Percentiles rank a stretch among this genome's conserved stretches.
Conservation (phyloP, 768 basidiomycete species). For the Auriculariales sp. region DNA sequence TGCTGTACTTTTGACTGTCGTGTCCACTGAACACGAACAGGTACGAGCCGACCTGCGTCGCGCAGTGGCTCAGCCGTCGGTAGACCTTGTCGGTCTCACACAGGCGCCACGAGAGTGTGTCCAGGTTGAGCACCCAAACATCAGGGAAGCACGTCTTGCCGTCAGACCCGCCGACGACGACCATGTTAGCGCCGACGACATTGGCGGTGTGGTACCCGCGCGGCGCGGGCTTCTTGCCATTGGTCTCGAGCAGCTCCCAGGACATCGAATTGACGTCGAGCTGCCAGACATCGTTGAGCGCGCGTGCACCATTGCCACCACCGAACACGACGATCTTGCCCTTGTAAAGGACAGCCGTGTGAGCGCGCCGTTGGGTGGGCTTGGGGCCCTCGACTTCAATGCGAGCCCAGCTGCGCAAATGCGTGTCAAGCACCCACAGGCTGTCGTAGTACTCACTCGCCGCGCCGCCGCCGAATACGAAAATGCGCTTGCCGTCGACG, state of each 20-base stretch:
- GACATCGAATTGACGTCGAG: constrained; percentile 42
- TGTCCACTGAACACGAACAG: constrained; percentile 85
- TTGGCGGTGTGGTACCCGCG: constrained; percentile 89
- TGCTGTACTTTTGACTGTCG: constrained; percentile 55
- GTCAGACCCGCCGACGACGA: constrained; percentile 84
- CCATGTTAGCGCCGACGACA: constrained; percentile 70
- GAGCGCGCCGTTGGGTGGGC: constrained; percentile 66
- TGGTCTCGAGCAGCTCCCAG: constrained; percentile 47
- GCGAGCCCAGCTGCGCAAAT: constrained; percentile 47
- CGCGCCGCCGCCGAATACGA: constrained; percentile 80
- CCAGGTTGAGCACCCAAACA: constrained; percentile 71
- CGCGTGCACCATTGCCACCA: constrained; percentile 85
- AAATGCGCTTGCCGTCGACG: constrained; percentile 56
- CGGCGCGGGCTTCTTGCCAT: constrained; percentile 40
- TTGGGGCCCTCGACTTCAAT: constrained; percentile 8
- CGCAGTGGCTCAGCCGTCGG: constrained; percentile 67
- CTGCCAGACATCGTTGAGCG: constrained; percentile 83
- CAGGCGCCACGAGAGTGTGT: constrained; percentile 20
- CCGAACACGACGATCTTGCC: constrained; percentile 77
- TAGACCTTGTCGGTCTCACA: constrained; percentile 22
- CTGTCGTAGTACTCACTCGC: constrained; percentile 71
- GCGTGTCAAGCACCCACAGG: constrained; percentile 72
- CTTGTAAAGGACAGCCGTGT: constrained; percentile 64
- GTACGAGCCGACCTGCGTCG: constrained; percentile 85
- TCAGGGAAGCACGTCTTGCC: constrained; percentile 80